Evolutionary conservation across 257 asterid genomes (phyloP).

Genomic region (Ocimum tenuiflorum): DNA sequence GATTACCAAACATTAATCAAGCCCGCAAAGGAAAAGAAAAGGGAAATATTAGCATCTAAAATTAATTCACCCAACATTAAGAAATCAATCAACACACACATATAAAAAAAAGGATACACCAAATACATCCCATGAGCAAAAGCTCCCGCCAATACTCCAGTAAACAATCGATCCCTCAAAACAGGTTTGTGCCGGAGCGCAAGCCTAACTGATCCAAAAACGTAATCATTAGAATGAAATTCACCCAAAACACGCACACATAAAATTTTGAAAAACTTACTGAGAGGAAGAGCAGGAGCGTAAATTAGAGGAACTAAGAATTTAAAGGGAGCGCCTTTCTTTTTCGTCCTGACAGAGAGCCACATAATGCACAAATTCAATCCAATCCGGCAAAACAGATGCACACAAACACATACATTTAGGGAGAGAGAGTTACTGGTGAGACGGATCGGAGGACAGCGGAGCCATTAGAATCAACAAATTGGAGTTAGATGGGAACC

Average conservation of each 20-base stretch:
- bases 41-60: not conserved
- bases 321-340: constrained; percentile 53
- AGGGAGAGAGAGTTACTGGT: constrained; percentile 27
- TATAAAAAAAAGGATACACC: constrained; percentile 32
- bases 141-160: constrained; percentile 71
- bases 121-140: constrained; percentile 66
- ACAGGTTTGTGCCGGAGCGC: constrained; percentile 57
- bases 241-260: not conserved
- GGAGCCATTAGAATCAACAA: constrained; percentile 37
- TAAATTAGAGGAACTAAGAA: constrained; percentile 58
- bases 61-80: not conserved
- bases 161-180: constrained; percentile 63
- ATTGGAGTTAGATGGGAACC: not conserved
- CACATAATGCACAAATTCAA: constrained; percentile 11
- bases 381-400: constrained; percentile 1
- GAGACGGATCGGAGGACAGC: constrained; percentile 38
- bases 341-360: constrained; percentile 38
- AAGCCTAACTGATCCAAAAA: constrained; percentile 27
- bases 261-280: constrained; percentile 28
- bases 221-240: not conserved
- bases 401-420: not conserved
- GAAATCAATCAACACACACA: constrained; percentile 1
- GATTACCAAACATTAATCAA: not conserved
- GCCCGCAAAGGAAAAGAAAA: not conserved
- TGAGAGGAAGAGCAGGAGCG: constrained; percentile 81